These are phyloP conservation scores for Pythium phragmiticola DNA, from an alignment of 352 stramenopile genomes.

Conservation along the genomic window DNA sequence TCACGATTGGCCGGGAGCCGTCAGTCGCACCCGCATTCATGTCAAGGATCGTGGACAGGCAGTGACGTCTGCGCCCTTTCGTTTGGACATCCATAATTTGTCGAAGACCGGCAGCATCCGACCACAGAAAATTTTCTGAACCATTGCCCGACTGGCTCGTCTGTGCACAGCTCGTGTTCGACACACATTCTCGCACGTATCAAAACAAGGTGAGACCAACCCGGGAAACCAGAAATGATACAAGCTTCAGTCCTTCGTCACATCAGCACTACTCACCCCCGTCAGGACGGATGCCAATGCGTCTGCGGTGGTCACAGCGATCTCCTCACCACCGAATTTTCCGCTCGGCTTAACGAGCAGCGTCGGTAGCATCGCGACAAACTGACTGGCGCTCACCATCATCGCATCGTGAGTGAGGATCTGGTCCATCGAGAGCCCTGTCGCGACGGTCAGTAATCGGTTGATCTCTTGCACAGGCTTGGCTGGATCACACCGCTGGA, in stretches of 20 bases:
- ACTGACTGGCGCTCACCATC: constrained; percentile 42
- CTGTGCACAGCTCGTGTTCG: no score
- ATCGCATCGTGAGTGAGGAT: constrained; percentile 62
- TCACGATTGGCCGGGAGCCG: not conserved
- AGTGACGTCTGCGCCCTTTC: no score
- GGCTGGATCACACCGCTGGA: constrained; percentile 45
- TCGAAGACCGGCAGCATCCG: no score
- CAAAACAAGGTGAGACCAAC: no score
- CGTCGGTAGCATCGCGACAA: constrained; percentile 42
- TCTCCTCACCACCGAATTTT: constrained; percentile 23
- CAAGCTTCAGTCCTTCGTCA: not conserved
- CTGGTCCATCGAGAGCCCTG: constrained; percentile 43
- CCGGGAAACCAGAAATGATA: not conserved
- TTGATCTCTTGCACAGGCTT: constrained; percentile 62
- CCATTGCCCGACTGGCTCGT: no score
- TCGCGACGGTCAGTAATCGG: constrained; percentile 30
- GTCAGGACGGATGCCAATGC: no score
- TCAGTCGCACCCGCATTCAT: no score
- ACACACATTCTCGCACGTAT: no score
- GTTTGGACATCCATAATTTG: no score
- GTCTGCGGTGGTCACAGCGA: not conserved
- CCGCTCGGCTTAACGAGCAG: constrained; percentile 49
- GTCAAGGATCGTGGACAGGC: no score
- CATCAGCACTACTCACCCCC: no score
- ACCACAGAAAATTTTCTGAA: no score